Evolutionary conservation across 2,329 filamentous ascomycete genomes (phyloP), one percentile per base, ranked within the genome.

Genomic region (Aureobasidium namibiae): DNA sequence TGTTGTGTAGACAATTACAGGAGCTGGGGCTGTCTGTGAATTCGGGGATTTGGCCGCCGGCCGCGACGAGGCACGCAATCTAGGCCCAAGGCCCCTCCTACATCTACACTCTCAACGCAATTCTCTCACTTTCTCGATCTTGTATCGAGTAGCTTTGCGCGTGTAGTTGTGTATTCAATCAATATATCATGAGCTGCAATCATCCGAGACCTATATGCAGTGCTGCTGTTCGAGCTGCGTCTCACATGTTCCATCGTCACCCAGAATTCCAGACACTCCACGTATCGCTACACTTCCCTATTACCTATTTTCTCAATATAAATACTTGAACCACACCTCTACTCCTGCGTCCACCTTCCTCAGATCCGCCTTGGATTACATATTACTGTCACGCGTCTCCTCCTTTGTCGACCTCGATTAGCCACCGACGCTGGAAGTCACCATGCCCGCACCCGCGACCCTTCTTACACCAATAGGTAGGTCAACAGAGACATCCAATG

Each of bases 381-480:
- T 39, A 5, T 18, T 39, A 45, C 38, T 18, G 36, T 42, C 50
- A 42, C 50, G 52, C 50, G 24, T 33, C 9, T 54, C 24, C 31
- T 14, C 34, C 24, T n/a, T 18, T 10, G 18, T 36, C 24, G 13
- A 49, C 36, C n/a, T 23, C n/a, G 10, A 11, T 21, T 14, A 36
- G 24, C 33, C 50, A 42, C 36, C 52, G 38, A 39, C 42, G 54
- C 54, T 53, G 52, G 34, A 38, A 61, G 42, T 42, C 59, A 44
- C 33, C 45, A 61, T 61, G 59, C 36, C 53, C 46, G 53, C 39
- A 16, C 29, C 52, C 39, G 39, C 29, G n/a, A 36, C 29, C 7
- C 34, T 61, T 21, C 42, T 61, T 4, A 41, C 49, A 23, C 60
- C 60, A 16, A 56, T 61, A 36, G 60, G 60, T 61, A 60, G 45